Conservation (phyloP, 345 rosid species). For the Citrus mangshanensis region DNA sequence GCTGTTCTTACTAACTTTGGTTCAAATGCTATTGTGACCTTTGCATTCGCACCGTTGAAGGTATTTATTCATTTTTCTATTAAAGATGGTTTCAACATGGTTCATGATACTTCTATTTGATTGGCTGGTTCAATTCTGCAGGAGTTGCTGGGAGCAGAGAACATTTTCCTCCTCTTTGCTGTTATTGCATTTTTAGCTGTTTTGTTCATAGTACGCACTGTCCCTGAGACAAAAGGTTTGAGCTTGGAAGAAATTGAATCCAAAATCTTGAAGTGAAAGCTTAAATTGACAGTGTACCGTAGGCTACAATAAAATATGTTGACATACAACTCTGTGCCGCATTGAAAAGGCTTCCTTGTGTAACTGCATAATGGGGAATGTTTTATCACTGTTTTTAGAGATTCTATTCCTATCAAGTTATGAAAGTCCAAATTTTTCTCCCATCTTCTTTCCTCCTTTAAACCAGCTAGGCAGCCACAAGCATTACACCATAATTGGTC, state of each 20-base stretch:
- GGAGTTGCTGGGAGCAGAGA: slow-evolving; percentile 85
- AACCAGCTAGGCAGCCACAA: neutral
- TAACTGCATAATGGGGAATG: neutral
- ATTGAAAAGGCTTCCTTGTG: neutral
- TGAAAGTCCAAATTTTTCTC: neutral
- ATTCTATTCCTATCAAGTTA: neutral
- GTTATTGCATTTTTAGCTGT: slow-evolving; percentile 70
- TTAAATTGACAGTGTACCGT: neutral
- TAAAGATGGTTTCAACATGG: neutral
- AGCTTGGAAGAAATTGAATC: slow-evolving; percentile 96
- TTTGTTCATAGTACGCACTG: slow-evolving; percentile 46
- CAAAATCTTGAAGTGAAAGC: slow-evolving; percentile 63
- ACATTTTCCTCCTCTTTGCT: slow-evolving; percentile 84
- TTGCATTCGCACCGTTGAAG: slow-evolving; percentile 92
- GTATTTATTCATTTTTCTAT: slow-evolving; percentile 27
- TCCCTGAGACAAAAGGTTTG: slow-evolving; percentile 97
- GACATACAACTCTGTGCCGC: neutral
- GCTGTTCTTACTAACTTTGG: slow-evolving; percentile 95
- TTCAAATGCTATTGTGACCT: slow-evolving; percentile 93
- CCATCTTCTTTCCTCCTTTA: neutral
- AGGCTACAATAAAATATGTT: neutral
- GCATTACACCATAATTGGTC: neutral
- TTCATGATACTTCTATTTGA: neutral
- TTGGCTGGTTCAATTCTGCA: slow-evolving; percentile 31
- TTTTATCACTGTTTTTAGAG: neutral